Percentiles rank a stretch among this genome's conserved stretches.
Evolutionary conservation across 345 rosid genomes (phyloP).

Genomic region (Isatis tinctoria): DNA sequence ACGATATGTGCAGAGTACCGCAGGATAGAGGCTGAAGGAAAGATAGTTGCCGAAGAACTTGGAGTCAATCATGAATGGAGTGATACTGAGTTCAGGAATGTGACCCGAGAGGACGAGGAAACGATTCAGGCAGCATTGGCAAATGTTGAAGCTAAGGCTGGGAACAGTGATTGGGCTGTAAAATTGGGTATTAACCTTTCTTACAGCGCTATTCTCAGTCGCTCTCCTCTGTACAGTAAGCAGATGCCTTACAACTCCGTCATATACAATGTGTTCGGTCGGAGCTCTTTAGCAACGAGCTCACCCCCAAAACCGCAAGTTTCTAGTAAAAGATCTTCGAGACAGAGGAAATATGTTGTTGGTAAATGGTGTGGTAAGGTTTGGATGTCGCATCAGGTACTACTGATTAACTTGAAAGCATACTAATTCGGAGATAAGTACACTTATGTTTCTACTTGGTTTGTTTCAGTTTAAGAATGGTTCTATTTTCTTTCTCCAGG

Average conservation of each 20-base stretch:
- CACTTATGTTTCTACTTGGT: neutral
- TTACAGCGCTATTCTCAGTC: slow-evolving; percentile 81
- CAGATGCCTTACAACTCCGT: slow-evolving; percentile 96
- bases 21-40: slow-evolving; percentile 80
- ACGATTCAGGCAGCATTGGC: slow-evolving; percentile 65
- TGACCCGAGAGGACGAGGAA: slow-evolving; percentile 67
- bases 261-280: slow-evolving; percentile 82
- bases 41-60: slow-evolving; percentile 69
- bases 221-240: slow-evolving; percentile 80
- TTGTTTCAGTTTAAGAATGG: neutral
- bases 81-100: slow-evolving; percentile 50
- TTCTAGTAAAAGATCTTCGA: slow-evolving; percentile 47
- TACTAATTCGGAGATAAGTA: neutral
- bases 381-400: slow-evolving; percentile 98
- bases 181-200: slow-evolving; percentile 89
- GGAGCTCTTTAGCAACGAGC: slow-evolving; percentile 48
- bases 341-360: slow-evolving; percentile 76
- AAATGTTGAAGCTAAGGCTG: slow-evolving; percentile 77
- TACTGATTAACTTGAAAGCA: neutral
- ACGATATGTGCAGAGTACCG: slow-evolving; percentile 73
- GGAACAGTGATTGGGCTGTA: slow-evolving; percentile 91
- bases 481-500: slow-evolving; percentile 50
- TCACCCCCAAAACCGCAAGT: slow-evolving; percentile 41
- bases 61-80: slow-evolving; percentile 58
- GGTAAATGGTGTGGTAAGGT: slow-evolving; percentile 99